A percentile compares a stretch with the other conserved stretches of the same genome.
Conservation (phyloP, 192 early-diverging fungal genomes). For the Rhizophlyctis rosea region DNA sequence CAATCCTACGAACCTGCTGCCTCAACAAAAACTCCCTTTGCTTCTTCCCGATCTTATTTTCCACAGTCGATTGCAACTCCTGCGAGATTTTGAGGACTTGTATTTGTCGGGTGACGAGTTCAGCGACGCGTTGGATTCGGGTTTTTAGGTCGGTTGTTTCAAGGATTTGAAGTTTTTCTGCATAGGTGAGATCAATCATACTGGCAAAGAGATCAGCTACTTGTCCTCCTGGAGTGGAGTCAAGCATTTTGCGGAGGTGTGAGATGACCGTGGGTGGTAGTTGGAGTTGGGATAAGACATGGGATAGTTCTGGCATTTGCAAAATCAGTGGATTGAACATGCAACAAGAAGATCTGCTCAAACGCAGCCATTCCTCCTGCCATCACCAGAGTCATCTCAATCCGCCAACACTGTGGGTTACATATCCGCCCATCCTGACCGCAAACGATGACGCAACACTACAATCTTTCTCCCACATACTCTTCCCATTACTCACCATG, state of each 20-base stretch:
- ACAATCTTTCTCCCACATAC: too few species aligned
- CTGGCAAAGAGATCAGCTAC: conserved; percentile 69
- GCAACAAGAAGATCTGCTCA: neutral
- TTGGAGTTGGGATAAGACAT: conserved; percentile 55
- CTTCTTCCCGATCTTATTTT: conserved; percentile 72
- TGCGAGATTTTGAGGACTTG: conserved; percentile 77
- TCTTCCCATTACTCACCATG: conserved; percentile 20
- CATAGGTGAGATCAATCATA: conserved; percentile 66
- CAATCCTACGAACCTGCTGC: conserved; percentile 56
- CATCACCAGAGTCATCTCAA: neutral
- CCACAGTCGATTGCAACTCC: conserved; percentile 67
- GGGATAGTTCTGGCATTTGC: conserved; percentile 46
- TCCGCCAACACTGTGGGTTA: neutral
- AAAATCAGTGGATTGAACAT: conserved; percentile 13
- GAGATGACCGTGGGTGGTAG: conserved; percentile 60
- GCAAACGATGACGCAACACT: too few species aligned
- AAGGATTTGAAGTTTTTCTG: conserved; percentile 69
- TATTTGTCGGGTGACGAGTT: conserved; percentile 69
- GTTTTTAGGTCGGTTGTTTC: conserved; percentile 53
- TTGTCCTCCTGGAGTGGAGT: conserved; percentile 49
- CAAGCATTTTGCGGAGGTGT: conserved; percentile 65
- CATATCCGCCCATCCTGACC: too few species aligned
- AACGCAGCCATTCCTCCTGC: neutral
- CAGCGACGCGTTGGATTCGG: conserved; percentile 52
- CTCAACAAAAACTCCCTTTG: conserved; percentile 77